phyloP scores from a whole-genome alignment of 73 alveolate genomes.

The Durusdinium trenchii region DNA sequence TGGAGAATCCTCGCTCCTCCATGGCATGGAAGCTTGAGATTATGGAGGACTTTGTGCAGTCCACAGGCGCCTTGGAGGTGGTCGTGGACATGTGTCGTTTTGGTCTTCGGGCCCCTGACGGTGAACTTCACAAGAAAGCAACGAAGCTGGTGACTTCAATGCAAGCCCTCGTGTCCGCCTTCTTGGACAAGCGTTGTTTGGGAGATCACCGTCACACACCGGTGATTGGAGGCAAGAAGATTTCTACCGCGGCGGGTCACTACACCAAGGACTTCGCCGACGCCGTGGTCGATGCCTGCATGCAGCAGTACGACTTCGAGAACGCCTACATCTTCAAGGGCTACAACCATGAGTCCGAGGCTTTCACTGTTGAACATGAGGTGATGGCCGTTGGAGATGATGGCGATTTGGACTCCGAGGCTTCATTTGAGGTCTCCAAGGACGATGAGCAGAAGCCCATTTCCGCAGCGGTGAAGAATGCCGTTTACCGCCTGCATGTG shows the following conservation, averaged over 20 bases:
- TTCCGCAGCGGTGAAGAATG: not conserved
- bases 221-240: not conserved
- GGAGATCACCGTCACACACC: not conserved
- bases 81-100: not conserved
- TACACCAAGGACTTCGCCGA: not conserved
- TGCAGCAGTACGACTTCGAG: not conserved
- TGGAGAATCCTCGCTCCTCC: not conserved
- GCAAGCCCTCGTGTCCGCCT: not conserved
- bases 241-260: not conserved
- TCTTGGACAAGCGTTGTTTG: not conserved
- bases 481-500: not conserved
- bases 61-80: not conserved
- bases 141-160: not conserved
- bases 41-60: not conserved
- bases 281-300: not conserved
- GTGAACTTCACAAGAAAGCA: not conserved
- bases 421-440: not conserved
- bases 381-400: not conserved
- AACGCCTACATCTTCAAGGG: not conserved
- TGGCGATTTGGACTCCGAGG: not conserved
- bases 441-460: not conserved
- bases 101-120: not conserved
- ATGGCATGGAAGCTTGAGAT: not conserved
- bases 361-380: not conserved
- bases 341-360: not conserved